Base-by-base conservation (phyloP, 495 filamentous ascomycete genomes). In the Barbatosphaeria neglecta region DNA sequence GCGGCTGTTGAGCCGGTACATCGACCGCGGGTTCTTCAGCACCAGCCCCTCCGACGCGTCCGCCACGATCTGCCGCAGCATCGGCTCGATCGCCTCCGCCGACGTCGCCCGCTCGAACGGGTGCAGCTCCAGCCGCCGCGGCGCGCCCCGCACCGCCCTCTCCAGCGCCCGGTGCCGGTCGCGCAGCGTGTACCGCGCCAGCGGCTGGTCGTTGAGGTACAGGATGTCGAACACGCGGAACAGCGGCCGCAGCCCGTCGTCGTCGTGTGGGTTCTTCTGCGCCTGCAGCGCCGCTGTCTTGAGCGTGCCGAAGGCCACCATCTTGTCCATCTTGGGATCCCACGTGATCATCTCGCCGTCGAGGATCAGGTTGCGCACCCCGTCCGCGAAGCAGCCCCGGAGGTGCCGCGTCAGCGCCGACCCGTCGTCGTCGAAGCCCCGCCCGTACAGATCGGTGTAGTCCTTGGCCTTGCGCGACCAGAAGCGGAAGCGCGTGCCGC, bases 261-360 rank as follows among this genome's bases (percentile, higher is more conserved):
- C 60, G 27, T 77, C 67, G 45, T 78, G 84, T 0, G 82, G 85
- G 56, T 95, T 92, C 53, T 81, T 77, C 56, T 88, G 83, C 56
- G 86, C 81, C 0, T 80, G 80, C 18, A 95, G 55, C 0, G 90
- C 93, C 8, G 90, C 92, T 8, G 87, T 90, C 62, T 98, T 98
- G 22, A 98, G 71, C 0, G 87, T 94, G 6, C 92, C 92, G 55
- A 98, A 98, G 2, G 83, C 81, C 31, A 95, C 82, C 35, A 89
- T 84, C 43, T 80, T 80, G 62, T 95, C 82, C 43, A 86, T 67
- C 42, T 84, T 81, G n/a, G 87, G 81, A 60, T 97, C 88, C 93
- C 93, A 98, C 8, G 89, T 95, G 44, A 98, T 86, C 92, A 98
- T 98, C 63, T 98, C 92, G 9, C 92, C 92, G 54, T 98, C 92